Base-by-base conservation (phyloP, 2,329 filamentous ascomycete genomes). In the Diaporthe sp. region DNA sequence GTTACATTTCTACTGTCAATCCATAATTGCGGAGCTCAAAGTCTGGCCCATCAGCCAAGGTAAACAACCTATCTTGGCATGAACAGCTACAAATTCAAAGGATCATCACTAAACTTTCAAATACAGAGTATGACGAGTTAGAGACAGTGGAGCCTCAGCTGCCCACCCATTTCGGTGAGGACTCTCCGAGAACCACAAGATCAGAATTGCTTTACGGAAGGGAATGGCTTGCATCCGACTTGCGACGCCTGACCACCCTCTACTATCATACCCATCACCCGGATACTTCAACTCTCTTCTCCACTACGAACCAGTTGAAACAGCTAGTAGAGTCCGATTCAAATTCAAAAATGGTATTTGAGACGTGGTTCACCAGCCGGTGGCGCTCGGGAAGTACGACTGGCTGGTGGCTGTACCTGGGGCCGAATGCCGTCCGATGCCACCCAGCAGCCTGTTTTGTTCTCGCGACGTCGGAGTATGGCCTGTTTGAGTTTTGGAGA, bases 81-180 rank as follows among this genome's bases (percentile, higher is more conserved):
- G n/a, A n/a, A n/a, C n/a, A n/a, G n/a, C n/a, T n/a, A n/a, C n/a
- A n/a, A n/a, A n/a, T n/a, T n/a, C n/a, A n/a, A n/a, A n/a, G n/a
- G n/a, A n/a, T n/a, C n/a, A n/a, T n/a, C n/a, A n/a, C n/a, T n/a
- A n/a, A n/a, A n/a, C n/a, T n/a, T n/a, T n/a, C n/a, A 3, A 7
- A 22, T 2, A n/a, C 7, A 35, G 55, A 58, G 3, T 30, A 57
- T 7, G 17, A 57, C 7, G 28, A 5, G 2, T 22, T 33, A 33
- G 4, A 30, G 5, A 54, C 25, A 8, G 1, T 4, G 28, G 28
- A 2, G 6, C 13, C 50, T 15, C 50, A 47, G 6, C 4, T 22
- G 9, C 1, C 4, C 13, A 47, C 8, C 19, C 19, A 9, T 3
- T 10, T 2, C 2, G 10, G 2, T n/a, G n/a, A n/a, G n/a, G n/a